A percentile compares a stretch with the other conserved stretches of the same genome.
Conservation (phyloP, 345 rosid genomes). For the Pseudoturritis turrita region DNA sequence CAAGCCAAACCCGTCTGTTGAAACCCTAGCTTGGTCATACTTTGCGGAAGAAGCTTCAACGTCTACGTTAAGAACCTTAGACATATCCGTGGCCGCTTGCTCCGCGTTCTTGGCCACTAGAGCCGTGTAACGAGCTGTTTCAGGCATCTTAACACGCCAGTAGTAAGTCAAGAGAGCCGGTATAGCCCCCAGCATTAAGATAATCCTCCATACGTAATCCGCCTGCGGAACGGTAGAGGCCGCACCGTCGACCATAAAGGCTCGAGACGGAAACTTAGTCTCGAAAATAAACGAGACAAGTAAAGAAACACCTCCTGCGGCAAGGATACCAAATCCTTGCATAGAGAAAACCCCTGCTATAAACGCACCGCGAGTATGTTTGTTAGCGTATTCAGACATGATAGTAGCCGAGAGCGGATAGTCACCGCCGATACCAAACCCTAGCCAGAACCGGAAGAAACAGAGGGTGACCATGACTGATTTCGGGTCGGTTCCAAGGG, state of each 20-base stretch:
- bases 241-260: constrained; percentile 29
- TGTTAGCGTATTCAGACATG: constrained; percentile 82
- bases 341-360: constrained; percentile 72
- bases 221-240: constrained; percentile 59
- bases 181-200: constrained; percentile 66
- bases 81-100: constrained; percentile 65
- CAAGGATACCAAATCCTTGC: constrained; percentile 79
- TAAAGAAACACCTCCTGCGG: constrained; percentile 52
- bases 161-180: constrained; percentile 65
- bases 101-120: constrained; percentile 57
- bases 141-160: constrained; percentile 78
- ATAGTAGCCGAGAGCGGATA: constrained; percentile 85
- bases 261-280: constrained; percentile 35
- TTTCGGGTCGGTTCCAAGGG: constrained; percentile 39
- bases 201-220: constrained; percentile 62
- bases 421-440: constrained; percentile 84
- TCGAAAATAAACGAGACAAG: constrained; percentile 39
- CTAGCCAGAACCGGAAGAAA: constrained; percentile 85
- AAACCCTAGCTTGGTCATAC: constrained; percentile 15
- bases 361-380: constrained; percentile 70
- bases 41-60: constrained; percentile 48
- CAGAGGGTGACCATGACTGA: constrained; percentile 59
- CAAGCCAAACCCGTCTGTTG: constrained; percentile 43
- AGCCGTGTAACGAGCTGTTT: constrained; percentile 80
- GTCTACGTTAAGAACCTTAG: constrained; percentile 65